Evolutionary conservation across 306 rosid genomes (phyloP), one percentile per base, ranked within the genome.

Genomic region (Cucumis sativus): DNA sequence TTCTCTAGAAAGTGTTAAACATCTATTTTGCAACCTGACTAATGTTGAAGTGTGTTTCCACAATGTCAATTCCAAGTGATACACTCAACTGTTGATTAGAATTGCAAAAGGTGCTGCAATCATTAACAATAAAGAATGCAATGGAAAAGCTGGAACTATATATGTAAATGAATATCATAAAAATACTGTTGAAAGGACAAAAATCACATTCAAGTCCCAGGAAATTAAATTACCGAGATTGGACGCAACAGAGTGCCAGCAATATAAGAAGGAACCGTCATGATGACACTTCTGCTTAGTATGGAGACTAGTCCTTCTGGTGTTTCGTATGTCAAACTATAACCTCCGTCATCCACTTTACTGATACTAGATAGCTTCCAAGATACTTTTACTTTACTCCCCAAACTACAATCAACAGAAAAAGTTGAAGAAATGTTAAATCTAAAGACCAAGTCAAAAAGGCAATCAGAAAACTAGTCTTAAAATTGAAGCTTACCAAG

Each of bases 201-300:
- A n/a, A 71, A 9, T 65, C 68, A 65, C 71, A 65, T 69, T 61
- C 73, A 81, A 72, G 74, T 49, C 69, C 62, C 40, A 54, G 85
- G 74, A 79, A 56, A 79, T 79, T 76, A 81, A 82, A 93, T 63
- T 89, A 95, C 99, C 58, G 99, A 89, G 71, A 92, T 72, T 64
- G 97, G 93, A 65, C 87, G 97, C 85, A 92, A 75, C 82, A 95
- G 77, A 81, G 85, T 81, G 84, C 96, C 89, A 37, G 99, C 96
- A 70, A 92, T 84, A 78, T 89, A 35, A 68, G 99, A 95, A 57
- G 99, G 97, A 86, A 95, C 85, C 74, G 97, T 95, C 89, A 95
- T 84, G 82, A 95, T 87, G 83, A 92, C 93, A 86, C 91, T 68
- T 85, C 80, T 95, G 81, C 92, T 86, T 79, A 81, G 89, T 78